These are phyloP conservation scores for Amanita subjunquillea DNA, from an alignment of 768 basidiomycete species.

Conservation along the genomic window DNA sequence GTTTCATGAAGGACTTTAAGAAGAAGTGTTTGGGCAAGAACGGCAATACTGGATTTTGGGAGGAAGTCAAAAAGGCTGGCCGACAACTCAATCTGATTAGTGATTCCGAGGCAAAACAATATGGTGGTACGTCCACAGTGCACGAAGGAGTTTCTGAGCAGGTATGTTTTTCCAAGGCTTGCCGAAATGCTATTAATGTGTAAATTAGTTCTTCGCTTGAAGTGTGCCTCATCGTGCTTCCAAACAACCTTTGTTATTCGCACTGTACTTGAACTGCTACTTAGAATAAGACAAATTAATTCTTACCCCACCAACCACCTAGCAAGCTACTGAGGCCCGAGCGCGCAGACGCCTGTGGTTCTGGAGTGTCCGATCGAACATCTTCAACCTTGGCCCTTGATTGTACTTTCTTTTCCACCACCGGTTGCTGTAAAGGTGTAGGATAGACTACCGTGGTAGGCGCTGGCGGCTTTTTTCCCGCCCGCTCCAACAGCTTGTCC, in stretches of 20 bases:
- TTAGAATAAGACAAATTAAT: conserved; percentile 11
- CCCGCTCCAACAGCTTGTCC: conserved; percentile 60
- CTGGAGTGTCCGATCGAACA: conserved; percentile 37
- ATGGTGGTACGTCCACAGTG: conserved; percentile 47
- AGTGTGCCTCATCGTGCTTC: neutral
- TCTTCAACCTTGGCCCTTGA: conserved; percentile 51
- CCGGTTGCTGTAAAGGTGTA: conserved; percentile 15
- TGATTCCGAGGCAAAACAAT: conserved; percentile 45
- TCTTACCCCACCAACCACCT: conserved; percentile 78
- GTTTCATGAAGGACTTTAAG: conserved; percentile 55
- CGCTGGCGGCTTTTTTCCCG: conserved; percentile 44
- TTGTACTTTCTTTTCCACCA: conserved; percentile 34
- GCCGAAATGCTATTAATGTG: neutral
- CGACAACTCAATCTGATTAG: conserved; percentile 51
- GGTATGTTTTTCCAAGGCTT: conserved; percentile 27
- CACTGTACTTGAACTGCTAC: neutral
- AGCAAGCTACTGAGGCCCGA: conserved; percentile 58
- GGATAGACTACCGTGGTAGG: conserved; percentile 12
- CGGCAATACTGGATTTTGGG: conserved; percentile 67
- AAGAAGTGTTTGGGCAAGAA: conserved; percentile 39
- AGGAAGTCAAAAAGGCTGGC: conserved; percentile 37
- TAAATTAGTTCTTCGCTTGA: conserved; percentile 1
- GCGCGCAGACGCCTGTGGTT: conserved; percentile 29
- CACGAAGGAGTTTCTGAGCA: conserved; percentile 42
- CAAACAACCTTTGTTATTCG: neutral